Percentiles rank a stretch among this genome's conserved stretches.
phyloP scores from a whole-genome alignment of 352 stramenopile species.

The Bremia lactucae region DNA sequence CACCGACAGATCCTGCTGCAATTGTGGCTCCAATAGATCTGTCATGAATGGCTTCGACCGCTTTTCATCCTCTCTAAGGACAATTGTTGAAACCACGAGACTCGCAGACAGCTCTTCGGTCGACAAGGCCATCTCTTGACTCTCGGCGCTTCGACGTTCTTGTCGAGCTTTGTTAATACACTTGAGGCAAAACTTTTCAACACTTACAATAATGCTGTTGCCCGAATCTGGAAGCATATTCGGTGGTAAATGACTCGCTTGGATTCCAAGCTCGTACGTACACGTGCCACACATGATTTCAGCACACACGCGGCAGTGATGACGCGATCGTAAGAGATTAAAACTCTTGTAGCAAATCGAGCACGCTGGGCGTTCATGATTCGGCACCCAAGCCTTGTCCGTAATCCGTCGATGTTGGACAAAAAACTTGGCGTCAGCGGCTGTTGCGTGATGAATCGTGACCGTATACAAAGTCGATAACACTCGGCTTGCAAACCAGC shows the following conservation, averaged over 20 bases:
- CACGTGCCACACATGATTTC: slow-evolving; percentile 74
- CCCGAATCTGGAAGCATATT: slow-evolving; percentile 45
- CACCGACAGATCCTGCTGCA: slow-evolving; percentile 26
- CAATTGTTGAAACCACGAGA: slow-evolving; percentile 17
- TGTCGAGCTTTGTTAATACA: slow-evolving; percentile 61
- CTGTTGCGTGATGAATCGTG: slow-evolving; percentile 28
- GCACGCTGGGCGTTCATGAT: slow-evolving; percentile 53
- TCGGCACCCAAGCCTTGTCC: slow-evolving; percentile 58
- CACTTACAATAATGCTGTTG: slow-evolving; percentile 38
- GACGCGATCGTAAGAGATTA: slow-evolving; percentile 53
- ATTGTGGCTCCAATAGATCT: slow-evolving; percentile 16
- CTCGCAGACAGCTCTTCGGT: slow-evolving; percentile 13
- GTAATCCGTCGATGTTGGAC: slow-evolving; percentile 44
- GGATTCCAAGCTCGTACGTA: slow-evolving; percentile 52
- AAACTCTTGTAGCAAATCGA: slow-evolving; percentile 76
- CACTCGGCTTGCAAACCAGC: slow-evolving; percentile 60
- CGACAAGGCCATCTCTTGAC: slow-evolving; percentile 5
- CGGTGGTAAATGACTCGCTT: slow-evolving; percentile 40
- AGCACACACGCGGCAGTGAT: slow-evolving; percentile 73
- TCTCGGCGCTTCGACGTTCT: slow-evolving; percentile 32
- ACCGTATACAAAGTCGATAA: slow-evolving; percentile 32
- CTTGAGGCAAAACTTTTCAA: slow-evolving; percentile 79
- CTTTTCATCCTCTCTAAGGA: slow-evolving; percentile 23
- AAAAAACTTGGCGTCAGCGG: slow-evolving; percentile 56
- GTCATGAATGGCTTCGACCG: too few relatives aligned